These are phyloP conservation scores for Diaporthe eres DNA, from an alignment of 2,329 filamentous ascomycete species.

Conservation along the genomic window DNA sequence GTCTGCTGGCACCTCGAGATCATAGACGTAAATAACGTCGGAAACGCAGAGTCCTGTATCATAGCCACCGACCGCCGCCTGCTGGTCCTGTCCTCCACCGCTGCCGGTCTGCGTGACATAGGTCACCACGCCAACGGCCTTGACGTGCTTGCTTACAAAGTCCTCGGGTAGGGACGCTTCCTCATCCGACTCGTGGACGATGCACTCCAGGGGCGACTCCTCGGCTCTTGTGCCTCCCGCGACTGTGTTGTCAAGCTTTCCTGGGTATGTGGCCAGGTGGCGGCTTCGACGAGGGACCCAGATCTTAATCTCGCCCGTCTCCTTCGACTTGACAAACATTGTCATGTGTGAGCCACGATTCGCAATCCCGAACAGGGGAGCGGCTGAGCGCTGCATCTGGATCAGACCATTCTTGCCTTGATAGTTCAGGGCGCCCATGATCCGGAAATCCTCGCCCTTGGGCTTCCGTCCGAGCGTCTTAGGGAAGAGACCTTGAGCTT, in stretches of 20 bases:
- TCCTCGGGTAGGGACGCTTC: constrained; percentile 77
- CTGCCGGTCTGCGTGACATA: constrained; percentile 76
- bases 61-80: constrained; percentile 69
- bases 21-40: constrained; percentile 79
- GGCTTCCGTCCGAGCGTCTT: constrained; percentile 46
- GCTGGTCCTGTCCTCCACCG: constrained; percentile 74
- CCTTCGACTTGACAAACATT: constrained; percentile 65
- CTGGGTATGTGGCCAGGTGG: constrained; percentile 77
- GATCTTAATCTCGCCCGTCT: constrained; percentile 62
- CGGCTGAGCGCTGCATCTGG: constrained; percentile 59
- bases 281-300: constrained; percentile 77
- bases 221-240: constrained; percentile 78
- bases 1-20: constrained; percentile 70
- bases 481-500: constrained; percentile 55
- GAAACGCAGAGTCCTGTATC: constrained; percentile 68
- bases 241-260: constrained; percentile 81
- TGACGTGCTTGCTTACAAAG: constrained; percentile 66
- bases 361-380: constrained; percentile 72
- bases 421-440: constrained; percentile 47
- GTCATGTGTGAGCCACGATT: constrained; percentile 75
- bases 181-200: constrained; percentile 78
- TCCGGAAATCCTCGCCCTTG: constrained; percentile 54
- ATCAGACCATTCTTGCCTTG: constrained; percentile 41
- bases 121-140: constrained; percentile 72
- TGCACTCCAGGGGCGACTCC: constrained; percentile 73